Evolutionary conservation across 805 yeast species (phyloP).

Genomic region (Wickerhamiella slavikovae): DNA sequence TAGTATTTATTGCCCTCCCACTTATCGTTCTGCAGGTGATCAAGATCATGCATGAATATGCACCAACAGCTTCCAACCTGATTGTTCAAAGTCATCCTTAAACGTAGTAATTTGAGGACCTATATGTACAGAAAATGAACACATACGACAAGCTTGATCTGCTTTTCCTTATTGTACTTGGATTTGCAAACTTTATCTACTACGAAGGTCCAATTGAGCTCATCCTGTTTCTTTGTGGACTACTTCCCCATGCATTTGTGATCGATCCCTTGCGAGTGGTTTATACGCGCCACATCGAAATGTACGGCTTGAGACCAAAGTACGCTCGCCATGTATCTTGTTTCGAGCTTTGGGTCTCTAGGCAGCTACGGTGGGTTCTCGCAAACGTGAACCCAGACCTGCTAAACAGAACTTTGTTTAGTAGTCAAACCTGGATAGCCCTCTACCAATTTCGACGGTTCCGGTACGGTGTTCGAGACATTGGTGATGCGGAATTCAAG

Average conservation of each 20-base stretch:
- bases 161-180: too few relatives aligned
- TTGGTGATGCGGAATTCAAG: constrained; percentile 13
- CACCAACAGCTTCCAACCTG: too few relatives aligned
- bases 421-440: constrained; percentile 7
- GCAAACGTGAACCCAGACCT: constrained; percentile 9
- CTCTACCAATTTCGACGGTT: constrained; percentile 12
- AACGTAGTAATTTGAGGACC: too few relatives aligned
- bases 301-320: constrained; percentile 12
- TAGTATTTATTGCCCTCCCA: too few relatives aligned
- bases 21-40: too few relatives aligned
- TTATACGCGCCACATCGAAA: constrained; percentile 9
- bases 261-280: constrained; percentile 11
- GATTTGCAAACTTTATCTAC: too few relatives aligned
- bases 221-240: constrained; percentile 1
- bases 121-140: constrained; percentile 11
- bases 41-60: too few relatives aligned
- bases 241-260: constrained; percentile 5
- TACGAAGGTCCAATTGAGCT: constrained; percentile 1
- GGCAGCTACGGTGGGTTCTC: constrained; percentile 11
- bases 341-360: constrained; percentile 11
- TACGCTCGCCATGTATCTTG: constrained; percentile 9
- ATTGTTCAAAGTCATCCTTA: too few relatives aligned
- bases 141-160: constrained; percentile 10
- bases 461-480: constrained; percentile 14
- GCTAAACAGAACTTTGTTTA: constrained; percentile 10